Conservation (phyloP, 2,329 filamentous ascomycete species). For the Fusarium agapanthi region DNA sequence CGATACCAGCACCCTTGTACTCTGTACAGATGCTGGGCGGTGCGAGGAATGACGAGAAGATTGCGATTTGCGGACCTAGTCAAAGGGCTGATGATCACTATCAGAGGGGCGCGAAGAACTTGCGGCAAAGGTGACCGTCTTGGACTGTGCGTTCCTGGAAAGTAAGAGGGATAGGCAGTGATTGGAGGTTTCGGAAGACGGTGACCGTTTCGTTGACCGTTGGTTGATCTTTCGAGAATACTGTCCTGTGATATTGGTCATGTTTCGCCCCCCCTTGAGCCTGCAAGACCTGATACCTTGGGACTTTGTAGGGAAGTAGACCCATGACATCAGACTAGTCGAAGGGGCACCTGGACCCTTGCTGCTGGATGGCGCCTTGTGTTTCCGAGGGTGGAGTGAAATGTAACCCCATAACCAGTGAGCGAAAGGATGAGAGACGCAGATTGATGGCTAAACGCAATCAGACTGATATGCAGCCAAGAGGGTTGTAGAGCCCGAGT, state of each 20-base stretch:
- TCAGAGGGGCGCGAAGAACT: constrained; percentile 10
- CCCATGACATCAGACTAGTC: constrained; percentile 47
- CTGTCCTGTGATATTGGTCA: not conserved
- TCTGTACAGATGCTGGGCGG: constrained; percentile 3
- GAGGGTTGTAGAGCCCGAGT: constrained; percentile 1
- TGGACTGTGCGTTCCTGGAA: constrained; percentile 32
- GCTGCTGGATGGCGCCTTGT: constrained; percentile 25
- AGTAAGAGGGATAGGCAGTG: constrained; percentile 1
- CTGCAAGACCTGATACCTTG: constrained; percentile 6
- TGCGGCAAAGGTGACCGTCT: constrained; percentile 30
- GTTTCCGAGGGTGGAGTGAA: constrained; percentile 21
- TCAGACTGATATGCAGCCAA: constrained; percentile 6
- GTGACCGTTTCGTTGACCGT: constrained; percentile 34
- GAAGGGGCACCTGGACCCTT: constrained; percentile 29
- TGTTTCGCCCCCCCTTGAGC: constrained; percentile 11
- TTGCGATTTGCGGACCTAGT: constrained; percentile 34
- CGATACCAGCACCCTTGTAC: constrained; percentile 2
- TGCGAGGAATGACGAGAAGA: constrained; percentile 36
- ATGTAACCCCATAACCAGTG: constrained; percentile 17
- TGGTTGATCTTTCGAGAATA: constrained; percentile 7
- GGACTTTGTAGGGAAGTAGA: constrained; percentile 31
- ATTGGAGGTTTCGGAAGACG: constrained; percentile 30
- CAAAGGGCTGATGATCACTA: constrained; percentile 28
- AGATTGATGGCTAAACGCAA: constrained; percentile 7
- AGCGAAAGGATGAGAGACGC: not conserved